Conservation (phyloP, 2,329 filamentous ascomycete genomes). For the Trichoderma pleuroti region DNA sequence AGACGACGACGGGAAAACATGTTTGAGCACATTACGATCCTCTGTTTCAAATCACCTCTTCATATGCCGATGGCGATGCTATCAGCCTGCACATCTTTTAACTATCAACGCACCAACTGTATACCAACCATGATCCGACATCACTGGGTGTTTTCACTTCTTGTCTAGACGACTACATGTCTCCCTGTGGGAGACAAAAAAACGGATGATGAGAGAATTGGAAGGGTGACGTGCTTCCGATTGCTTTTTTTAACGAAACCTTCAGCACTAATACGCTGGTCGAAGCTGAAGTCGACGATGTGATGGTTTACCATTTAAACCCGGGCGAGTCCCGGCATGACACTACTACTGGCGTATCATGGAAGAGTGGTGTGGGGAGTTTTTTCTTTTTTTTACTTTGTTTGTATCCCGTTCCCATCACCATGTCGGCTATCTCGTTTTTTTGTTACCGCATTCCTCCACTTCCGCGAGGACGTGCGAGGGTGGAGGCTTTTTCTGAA, state of each 20-base stretch:
- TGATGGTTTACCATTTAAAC: conserved; percentile 18
- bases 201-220: conserved; percentile 11
- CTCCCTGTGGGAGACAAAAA: conserved; percentile 13
- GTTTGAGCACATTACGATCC: conserved; percentile 10
- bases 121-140: conserved; percentile 18
- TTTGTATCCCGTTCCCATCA: conserved; percentile 2
- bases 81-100: neutral
- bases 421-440: conserved; percentile 7
- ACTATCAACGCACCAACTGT: conserved; percentile 15
- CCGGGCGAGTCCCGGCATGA: conserved; percentile 17
- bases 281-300: conserved; percentile 21
- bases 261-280: conserved; percentile 22
- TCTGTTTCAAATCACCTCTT: neutral
- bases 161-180: conserved; percentile 13
- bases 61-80: neutral
- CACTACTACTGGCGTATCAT: conserved; percentile 19
- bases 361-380: conserved; percentile 16
- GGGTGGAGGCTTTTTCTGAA: conserved; percentile 14
- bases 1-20: conserved; percentile 10
- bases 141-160: conserved; percentile 18
- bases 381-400: conserved; percentile 13
- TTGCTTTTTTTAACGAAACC: conserved; percentile 15
- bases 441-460: conserved; percentile 5
- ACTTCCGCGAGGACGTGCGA: neutral
- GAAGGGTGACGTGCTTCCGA: conserved; percentile 1